Base-by-base conservation (phyloP, 352 stramenopile genomes). In the Bremia lactucae region DNA sequence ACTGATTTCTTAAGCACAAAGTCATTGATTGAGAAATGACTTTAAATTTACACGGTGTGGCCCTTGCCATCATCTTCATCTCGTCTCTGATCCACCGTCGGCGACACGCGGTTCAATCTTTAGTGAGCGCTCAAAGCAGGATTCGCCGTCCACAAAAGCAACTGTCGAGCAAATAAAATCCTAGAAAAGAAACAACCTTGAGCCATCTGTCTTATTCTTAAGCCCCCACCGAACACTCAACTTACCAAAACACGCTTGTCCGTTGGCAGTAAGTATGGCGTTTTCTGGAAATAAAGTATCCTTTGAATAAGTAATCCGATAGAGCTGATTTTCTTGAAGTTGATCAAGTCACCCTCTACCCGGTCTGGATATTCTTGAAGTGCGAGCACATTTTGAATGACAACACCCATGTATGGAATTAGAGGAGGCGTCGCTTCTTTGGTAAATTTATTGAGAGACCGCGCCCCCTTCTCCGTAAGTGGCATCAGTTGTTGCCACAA, bases 261-360 rank as follows among this genome's bases (percentile, higher is more conserved):
- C 3, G 69, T 77, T 11, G 72, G 67, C 21, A 93, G 47, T 31
- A 93, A 63, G 42, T 93, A 93, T 18, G 81, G 75, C 36, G 72
- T 76, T 22, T 78, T 72, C 56, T 91, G 77, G 47, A 82, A 81
- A 2, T 61, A 64, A 26, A 83, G 31, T 20, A 87, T 69, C 14
- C 55, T 53, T 11, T 70, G 62, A 14, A 90, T 72, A 11, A 92
- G 55, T 21, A 20, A 53, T 3, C 73, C 62, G 24, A 87, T 82
- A 23, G 78, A 68, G 21, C 80, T 76, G 42, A 90, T 85, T 59
- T 93, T 93, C 41, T 90, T 90, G 36, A 93, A 88, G 42, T 93
- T 93, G 57, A 93, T 81, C 18, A 89, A 45, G 18, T 84, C 74
- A 21, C 62, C 72, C 47, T 88, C 73, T 3, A 89, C 60, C 14